Percentiles rank a stretch among this genome's conserved stretches.
Conservation (phyloP, 148 eudicot species). For the Cornus florida region DNA sequence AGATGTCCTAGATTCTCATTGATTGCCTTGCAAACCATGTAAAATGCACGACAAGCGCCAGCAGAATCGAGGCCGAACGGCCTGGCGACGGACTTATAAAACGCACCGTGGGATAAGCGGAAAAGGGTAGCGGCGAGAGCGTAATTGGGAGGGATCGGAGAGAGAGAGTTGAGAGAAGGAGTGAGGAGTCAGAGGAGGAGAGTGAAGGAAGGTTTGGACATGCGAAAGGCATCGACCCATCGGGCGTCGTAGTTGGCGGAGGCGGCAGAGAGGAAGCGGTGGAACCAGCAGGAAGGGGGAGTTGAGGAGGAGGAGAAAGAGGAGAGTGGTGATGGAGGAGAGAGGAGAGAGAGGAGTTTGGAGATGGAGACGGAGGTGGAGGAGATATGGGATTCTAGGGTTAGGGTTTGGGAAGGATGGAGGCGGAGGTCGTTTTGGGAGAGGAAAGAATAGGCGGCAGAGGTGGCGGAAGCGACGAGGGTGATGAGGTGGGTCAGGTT, state of each 20-base stretch:
- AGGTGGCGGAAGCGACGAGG: slow-evolving; percentile 43
- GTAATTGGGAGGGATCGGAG: slow-evolving; percentile 41
- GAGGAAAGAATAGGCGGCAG: slow-evolving; percentile 65
- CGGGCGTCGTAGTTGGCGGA: slow-evolving; percentile 34
- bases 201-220: slow-evolving; percentile 70
- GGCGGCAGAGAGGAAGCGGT: slow-evolving; percentile 45
- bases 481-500: slow-evolving; percentile 33
- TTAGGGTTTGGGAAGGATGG: slow-evolving; percentile 62
- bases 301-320: slow-evolving; percentile 14
- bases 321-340: slow-evolving; percentile 28
- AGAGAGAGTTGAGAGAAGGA: slow-evolving; percentile 38
- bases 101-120: slow-evolving; percentile 58
- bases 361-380: slow-evolving; percentile 40
- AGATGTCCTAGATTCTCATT: slow-evolving; percentile 50
- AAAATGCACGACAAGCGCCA: slow-evolving; percentile 61
- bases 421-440: slow-evolving; percentile 57
- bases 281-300: slow-evolving; percentile 53
- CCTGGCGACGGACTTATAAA: slow-evolving; percentile 45
- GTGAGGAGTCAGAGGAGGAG: slow-evolving; percentile 45
- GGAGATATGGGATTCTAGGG: slow-evolving; percentile 59
- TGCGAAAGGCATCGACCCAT: slow-evolving; percentile 59
- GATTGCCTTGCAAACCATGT: slow-evolving; percentile 62
- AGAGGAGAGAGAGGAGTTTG: slow-evolving; percentile 32
- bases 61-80: slow-evolving; percentile 46
- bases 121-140: slow-evolving; percentile 69